phyloP scores from a whole-genome alignment of 345 rosid species.

The Lepidium didymum region DNA sequence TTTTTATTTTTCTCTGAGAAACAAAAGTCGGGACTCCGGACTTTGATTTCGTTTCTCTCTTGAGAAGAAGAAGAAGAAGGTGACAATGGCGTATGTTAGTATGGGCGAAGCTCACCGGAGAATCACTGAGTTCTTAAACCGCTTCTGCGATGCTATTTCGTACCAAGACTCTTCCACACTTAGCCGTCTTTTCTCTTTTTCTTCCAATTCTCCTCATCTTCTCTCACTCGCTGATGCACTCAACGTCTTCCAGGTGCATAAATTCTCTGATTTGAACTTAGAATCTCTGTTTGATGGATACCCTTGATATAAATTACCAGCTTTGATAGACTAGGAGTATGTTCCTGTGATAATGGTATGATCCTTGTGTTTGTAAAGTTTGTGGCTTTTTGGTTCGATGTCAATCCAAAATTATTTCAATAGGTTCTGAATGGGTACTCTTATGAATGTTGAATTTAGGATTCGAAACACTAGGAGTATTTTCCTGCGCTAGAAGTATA shows the following conservation, averaged over 20 bases:
- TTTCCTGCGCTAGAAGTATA: background rate
- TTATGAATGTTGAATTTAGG: background rate
- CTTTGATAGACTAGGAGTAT: background rate
- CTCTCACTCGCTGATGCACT: slow-evolving; percentile 87
- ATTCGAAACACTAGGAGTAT: background rate
- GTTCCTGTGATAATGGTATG: background rate
- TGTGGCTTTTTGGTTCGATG: slow-evolving; percentile 2
- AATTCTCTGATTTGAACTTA: background rate
- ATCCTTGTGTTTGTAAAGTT: background rate
- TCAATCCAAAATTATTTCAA: background rate
- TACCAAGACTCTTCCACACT: slow-evolving; percentile 67
- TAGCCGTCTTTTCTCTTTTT: slow-evolving; percentile 53
- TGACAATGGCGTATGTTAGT: slow-evolving; percentile 53
- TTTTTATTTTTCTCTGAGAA: background rate
- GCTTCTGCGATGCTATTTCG: slow-evolving; percentile 65
- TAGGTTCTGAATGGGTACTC: background rate
- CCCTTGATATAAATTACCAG: slow-evolving; percentile 7
- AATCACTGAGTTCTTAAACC: slow-evolving; percentile 68
- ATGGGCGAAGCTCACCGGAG: slow-evolving; percentile 87
- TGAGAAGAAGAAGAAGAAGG: background rate
- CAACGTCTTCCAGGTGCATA: slow-evolving; percentile 47
- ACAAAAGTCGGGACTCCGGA: background rate
- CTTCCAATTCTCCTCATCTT: slow-evolving; percentile 55
- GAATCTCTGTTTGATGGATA: background rate
- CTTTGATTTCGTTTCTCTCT: background rate